Evolutionary conservation across 1,284 basidiomycete species (phyloP), one percentile per base, ranked within the genome.

Genomic region (Vanrija pseudolonga): DNA sequence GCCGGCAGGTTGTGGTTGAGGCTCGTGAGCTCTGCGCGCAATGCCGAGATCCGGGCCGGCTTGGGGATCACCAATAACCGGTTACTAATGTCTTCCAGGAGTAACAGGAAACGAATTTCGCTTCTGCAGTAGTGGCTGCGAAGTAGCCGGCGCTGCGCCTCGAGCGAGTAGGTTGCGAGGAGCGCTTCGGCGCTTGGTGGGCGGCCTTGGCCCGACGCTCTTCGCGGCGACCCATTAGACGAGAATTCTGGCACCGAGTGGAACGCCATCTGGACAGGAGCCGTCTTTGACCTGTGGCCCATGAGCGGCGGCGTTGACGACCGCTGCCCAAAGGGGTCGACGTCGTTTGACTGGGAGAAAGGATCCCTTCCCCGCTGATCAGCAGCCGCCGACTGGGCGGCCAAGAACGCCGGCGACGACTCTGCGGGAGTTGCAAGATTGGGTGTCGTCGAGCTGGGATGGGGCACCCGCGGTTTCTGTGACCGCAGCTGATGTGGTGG

Each of bases 1-100:
- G 91, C 89, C 23, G 96, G 96, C 28, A 99, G 82, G 71, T 89
- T 91, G 73, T 98, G 95, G 70, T 99, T 99, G 50, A 99, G 79
- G 22, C 87, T 88, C 3, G 96, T 99, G 58, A 99, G 79, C 73
- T 98, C 96, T 20, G 96, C 96, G 66, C 96, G 82, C 43, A 99
- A 79, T 17, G 96, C 95, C 68, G 91, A 95, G 23, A 98, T 88
- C 40, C 96, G 85, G 20, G 96, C 96, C 40, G 88, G 90, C 70
- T 91, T 90, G 5, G 96, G 96, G 1, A 98, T 86, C 24, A 96
- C 86, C 55, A 98, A 78, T 39, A 99, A 80, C 46, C 91, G 84
- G 69, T 95, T 94, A 59, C 88, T 92, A 65, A 98, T 96, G 69
- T 88, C 90, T 76, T 98, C 94, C 50, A 99, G 81, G 7, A 85